A percentile compares a stretch with the other conserved stretches of the same genome.
These are phyloP conservation scores for Teratosphaeriaceae sp. DNA, from an alignment of 2,329 filamentous ascomycete genomes.

Conservation along the genomic window DNA sequence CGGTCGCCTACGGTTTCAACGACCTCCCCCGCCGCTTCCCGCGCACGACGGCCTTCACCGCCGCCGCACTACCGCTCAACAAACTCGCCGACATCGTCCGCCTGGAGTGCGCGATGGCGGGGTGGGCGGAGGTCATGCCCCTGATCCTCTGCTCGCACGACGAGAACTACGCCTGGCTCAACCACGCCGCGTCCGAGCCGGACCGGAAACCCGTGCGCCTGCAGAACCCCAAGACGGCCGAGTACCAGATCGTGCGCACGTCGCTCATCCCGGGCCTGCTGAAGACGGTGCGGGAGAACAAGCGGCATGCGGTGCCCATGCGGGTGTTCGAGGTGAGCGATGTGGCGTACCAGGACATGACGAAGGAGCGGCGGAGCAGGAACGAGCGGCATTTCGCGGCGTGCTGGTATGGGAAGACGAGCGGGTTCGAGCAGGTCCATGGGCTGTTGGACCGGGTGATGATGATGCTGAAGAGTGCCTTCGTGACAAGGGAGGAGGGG, in stretches of 20 bases:
- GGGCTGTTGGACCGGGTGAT: conserved; percentile 87
- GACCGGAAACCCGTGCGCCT: conserved; percentile 77
- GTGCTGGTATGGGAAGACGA: conserved; percentile 88
- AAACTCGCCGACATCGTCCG: conserved; percentile 91
- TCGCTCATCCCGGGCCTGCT: conserved; percentile 78
- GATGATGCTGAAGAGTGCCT: conserved; percentile 80
- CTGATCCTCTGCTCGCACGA: conserved; percentile 95
- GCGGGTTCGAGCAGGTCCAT: conserved; percentile 93
- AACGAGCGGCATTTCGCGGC: conserved; percentile 97
- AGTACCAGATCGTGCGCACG: conserved; percentile 90
- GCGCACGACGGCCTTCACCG: conserved; percentile 78
- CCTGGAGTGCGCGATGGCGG: conserved; percentile 82
- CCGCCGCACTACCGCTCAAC: conserved; percentile 82
- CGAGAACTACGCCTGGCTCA: conserved; percentile 95
- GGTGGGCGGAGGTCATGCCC: conserved; percentile 94
- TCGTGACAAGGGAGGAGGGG: conserved; percentile 55
- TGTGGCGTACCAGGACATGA: conserved; percentile 82
- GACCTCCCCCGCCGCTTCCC: conserved; percentile 82
- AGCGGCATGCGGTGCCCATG: conserved; percentile 78
- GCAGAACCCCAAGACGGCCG: conserved; percentile 85
- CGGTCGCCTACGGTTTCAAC: conserved; percentile 97
- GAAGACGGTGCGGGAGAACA: conserved; percentile 92
- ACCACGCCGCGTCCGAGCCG: conserved; percentile 59
- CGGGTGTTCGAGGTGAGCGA: conserved; percentile 90
- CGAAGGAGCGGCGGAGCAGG: conserved; percentile 73